A percentile compares a stretch with the other conserved stretches of the same genome.
phyloP scores from a whole-genome alignment of 257 asterid species.

The Solanum peruvianum region DNA sequence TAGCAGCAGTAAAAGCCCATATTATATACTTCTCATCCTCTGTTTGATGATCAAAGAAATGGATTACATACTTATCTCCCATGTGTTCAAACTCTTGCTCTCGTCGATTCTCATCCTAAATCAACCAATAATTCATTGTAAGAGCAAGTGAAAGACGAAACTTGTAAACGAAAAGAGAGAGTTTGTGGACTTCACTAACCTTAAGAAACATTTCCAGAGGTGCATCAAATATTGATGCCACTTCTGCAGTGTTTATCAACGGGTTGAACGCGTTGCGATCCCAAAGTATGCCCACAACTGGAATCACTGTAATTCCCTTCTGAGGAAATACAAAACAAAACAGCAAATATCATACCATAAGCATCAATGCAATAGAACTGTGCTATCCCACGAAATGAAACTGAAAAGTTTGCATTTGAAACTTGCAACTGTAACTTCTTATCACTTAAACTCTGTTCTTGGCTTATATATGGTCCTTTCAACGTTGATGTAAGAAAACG shows the following conservation, averaged over 20 bases:
- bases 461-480: too few relatives aligned
- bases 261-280: constrained; percentile 35
- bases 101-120: constrained; percentile 60
- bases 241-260: constrained; percentile 50
- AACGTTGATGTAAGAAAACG: too few relatives aligned
- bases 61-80: constrained; percentile 51
- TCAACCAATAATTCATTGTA: neutral
- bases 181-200: constrained; percentile 18
- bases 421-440: neutral
- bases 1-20: constrained; percentile 91
- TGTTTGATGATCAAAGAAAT: constrained; percentile 52
- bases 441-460: neutral
- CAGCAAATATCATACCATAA: neutral
- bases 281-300: constrained; percentile 68
- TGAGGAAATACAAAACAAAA: neutral
- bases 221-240: constrained; percentile 62
- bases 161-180: neutral
- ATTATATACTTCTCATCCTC: constrained; percentile 30
- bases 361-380: neutral
- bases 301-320: constrained; percentile 44
- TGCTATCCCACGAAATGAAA: neutral
- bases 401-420: neutral
- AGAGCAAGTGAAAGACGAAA: neutral
- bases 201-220: constrained; percentile 80
- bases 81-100: constrained; percentile 45